A percentile compares a stretch with the other conserved stretches of the same genome.
Evolutionary conservation across 108 stramenopile genomes (phyloP).

Genomic region (Pseudonitzschia pungens): DNA sequence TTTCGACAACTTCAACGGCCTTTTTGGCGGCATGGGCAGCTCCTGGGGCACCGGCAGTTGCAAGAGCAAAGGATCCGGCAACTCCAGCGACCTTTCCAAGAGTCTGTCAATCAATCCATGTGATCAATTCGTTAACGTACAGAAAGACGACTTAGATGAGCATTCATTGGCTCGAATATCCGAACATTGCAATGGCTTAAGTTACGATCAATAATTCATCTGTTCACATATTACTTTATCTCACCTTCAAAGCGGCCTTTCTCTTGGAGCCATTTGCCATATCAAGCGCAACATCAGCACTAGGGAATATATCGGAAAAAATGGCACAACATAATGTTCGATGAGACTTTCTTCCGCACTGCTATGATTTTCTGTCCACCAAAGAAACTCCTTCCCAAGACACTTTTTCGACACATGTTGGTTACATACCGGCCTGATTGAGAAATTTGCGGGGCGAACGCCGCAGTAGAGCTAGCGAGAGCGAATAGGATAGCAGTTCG

Average conservation of each 20-base stretch:
- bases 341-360: not conserved
- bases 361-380: too few species aligned
- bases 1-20: conserved; percentile 62
- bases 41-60: conserved; percentile 65
- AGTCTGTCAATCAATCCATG: conserved; percentile 24
- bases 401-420: not conserved
- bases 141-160: not conserved
- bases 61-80: conserved; percentile 59
- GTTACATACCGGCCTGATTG: conserved; percentile 21
- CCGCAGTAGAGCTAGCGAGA: conserved; percentile 24
- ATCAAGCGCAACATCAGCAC: conserved; percentile 48
- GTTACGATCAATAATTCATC: too few species aligned
- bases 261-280: conserved; percentile 67
- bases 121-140: not conserved
- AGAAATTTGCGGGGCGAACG: conserved; percentile 31
- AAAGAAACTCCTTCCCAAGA: too few species aligned
- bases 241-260: conserved; percentile 68
- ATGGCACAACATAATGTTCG: not conserved
- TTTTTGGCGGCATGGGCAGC: conserved; percentile 66
- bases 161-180: not conserved
- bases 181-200: too few species aligned
- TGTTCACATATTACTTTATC: not conserved
- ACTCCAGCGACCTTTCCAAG: conserved; percentile 69
- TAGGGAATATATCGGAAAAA: not conserved
- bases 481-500: conserved; percentile 19